phyloP scores from a whole-genome alignment of 495 filamentous ascomycete species.

The Extremus antarcticus region DNA sequence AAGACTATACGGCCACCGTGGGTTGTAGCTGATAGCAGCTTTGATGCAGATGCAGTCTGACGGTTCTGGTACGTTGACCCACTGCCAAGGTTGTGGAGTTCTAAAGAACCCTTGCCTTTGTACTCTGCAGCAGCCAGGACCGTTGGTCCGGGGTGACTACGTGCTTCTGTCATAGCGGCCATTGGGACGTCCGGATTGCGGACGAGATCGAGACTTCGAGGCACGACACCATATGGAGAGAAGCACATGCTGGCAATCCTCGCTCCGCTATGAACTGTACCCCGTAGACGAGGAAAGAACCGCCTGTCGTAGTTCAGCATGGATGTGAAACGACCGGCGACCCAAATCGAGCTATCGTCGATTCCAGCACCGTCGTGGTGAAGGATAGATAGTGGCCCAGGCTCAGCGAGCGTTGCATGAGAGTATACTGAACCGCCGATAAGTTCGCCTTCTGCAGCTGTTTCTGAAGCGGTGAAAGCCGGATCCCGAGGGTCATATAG shows the following conservation, averaged over 20 bases:
- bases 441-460: slow-evolving; percentile 31
- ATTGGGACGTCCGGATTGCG: slow-evolving; percentile 37
- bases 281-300: slow-evolving; percentile 67
- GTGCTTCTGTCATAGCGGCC: slow-evolving; percentile 41
- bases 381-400: slow-evolving; percentile 70
- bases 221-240: slow-evolving; percentile 56
- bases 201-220: slow-evolving; percentile 43
- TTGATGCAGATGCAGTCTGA: slow-evolving; percentile 68
- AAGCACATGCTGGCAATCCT: slow-evolving; percentile 66
- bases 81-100: slow-evolving; percentile 60
- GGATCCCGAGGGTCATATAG: slow-evolving; percentile 63
- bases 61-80: slow-evolving; percentile 54
- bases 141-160: slow-evolving; percentile 42
- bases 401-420: slow-evolving; percentile 65
- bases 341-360: slow-evolving; percentile 54
- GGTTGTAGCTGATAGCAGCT: slow-evolving; percentile 70
- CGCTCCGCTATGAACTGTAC: slow-evolving; percentile 73
- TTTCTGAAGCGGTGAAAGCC: slow-evolving; percentile 29
- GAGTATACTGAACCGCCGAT: slow-evolving; percentile 21
- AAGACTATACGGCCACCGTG: slow-evolving; percentile 80
- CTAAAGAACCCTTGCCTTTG: slow-evolving; percentile 80
- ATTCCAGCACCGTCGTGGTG: slow-evolving; percentile 44
- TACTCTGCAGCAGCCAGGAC: slow-evolving; percentile 88
- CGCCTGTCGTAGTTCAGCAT: slow-evolving; percentile 83
- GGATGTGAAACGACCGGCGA: slow-evolving; percentile 82